Evolutionary conservation across 129 eudicot genomes (phyloP), one percentile per base, ranked within the genome.

Genomic region (carrot (Daucus carota)): DNA sequence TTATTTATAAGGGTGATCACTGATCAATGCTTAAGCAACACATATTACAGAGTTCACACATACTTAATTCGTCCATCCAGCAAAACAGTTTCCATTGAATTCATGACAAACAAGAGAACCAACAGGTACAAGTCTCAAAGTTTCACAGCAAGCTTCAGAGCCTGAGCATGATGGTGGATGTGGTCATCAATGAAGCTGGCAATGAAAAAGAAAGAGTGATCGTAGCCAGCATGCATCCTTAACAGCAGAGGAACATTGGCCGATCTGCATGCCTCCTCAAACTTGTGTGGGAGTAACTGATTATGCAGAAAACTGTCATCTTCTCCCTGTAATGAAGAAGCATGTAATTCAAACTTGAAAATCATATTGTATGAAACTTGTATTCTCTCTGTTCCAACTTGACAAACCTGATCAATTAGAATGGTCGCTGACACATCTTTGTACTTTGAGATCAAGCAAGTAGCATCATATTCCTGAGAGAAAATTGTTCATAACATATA

Each of bases 181-280:
- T 95, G 99, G 59, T 95, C 99, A 17, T 95, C 99, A n/a, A 95
- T 92, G 85, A 95, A 95, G 69, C 97, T 81, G 40, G 99, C 84
- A 22, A 95, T 82, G 88, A 95, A 95, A 66, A 71, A 89, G 78
- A 86, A 95, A 14, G 99, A 91, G 94, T 95, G 99, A 59, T 95
- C 99, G 44, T 95, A 95, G 60, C 99, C 99, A 47, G 96, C 92
- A 65, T 89, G 96, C 85, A 91, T 79, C 40, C 97, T 85, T 76
- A 95, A 76, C 41, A 95, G 81, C 12, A 95, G 89, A 44, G 99
- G 99, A 73, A 83, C 94, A 80, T 82, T 84, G 12, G 74, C 89
- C 65, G 75, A 82, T 79, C 90, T 81, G 77, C 99, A 91, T 44
- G 97, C 99, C 81, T 89, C 99, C 74, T 85, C 99, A 76, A 95